Base-by-base conservation (phyloP, 495 filamentous ascomycete species). In the Lasiosphaeria hispida region DNA sequence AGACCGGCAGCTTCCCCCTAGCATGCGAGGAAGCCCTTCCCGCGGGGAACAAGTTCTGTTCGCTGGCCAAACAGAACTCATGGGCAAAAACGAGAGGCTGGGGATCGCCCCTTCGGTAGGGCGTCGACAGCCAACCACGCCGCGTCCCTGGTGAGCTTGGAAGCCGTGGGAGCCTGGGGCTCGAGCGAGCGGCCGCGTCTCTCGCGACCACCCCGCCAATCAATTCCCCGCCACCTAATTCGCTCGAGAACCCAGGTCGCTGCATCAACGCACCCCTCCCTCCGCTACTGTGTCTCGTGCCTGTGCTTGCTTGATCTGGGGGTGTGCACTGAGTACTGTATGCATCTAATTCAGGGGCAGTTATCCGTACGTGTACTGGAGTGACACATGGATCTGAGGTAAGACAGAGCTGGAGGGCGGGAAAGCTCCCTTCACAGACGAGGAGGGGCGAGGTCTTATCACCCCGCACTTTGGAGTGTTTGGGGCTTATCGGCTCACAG, bases 1-100 rank as follows among this genome's bases (percentile, higher is more conserved):
- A 30, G 23, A 30, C 23, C 23, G 23, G 23, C 23, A 30, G 5
- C 2, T 2, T 2, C 23, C 23, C 23, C 23, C 23, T 5, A 30
- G 23, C 23, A 30, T 30, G 23, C 23, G 23, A 30, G 23, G 23
- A 5, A 53, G 30, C 23, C 48, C 17, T 14, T 34, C 47, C 5
- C 23, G 23, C 23, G 23, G 23, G 23, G 23, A 30, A 30, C 23
- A 30, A 30, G 23, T 30, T 30, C 2, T 30, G 23, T 30, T 30
- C 23, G 23, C 23, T 30, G 23, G 23, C 23, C 23, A 30, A 30
- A 5, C 23, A 40, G 44, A 13, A 33, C 3, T 23, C n/a, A 9
- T 35, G 18, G 17, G 48, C 47, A 62, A 71, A 77, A 77, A 72
- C 61, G 67, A 77, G 73, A 73, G 74, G 74, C 64, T 77, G 74